Base-by-base conservation (phyloP, 106 monocot species). In the Platanthera zijinensis region DNA sequence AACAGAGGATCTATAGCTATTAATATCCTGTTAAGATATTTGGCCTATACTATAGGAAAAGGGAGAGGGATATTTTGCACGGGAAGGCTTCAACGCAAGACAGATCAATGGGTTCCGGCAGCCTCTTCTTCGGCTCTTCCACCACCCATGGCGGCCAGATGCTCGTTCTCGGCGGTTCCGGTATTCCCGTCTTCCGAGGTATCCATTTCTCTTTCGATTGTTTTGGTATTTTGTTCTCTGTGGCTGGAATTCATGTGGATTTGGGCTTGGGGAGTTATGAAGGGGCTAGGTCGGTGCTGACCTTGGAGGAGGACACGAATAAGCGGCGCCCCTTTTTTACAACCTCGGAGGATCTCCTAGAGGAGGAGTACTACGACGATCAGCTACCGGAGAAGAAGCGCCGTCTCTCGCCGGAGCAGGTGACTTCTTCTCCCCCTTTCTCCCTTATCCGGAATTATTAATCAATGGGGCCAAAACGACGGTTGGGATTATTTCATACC, bases 351-450 rank as follows among this genome's bases (percentile, higher is more conserved):
- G 89, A 92, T 50, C 78, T 88, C 17, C 66, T 85, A 22, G 95
- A 95, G 12, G 95, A 95, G 45, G 93, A 90, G 76, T 90, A 95
- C 88, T 95, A 92, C 82, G 92, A 95, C 71, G 95, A 95, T 77
- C 90, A 95, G 80, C 77, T 83, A 6, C 86, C 89, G 39, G 95
- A 95, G 79, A 95, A 92, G 81, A 95, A 95, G 83, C 92, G 95
- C 69, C 95, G 95, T 81, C 95, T 95, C 69, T 90, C 90, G 25
- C 75, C 92, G 3, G 92, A 95, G 74, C 95, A 95, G 88, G 95
- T 95, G 74, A 54, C 10, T 15, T 72, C 72, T 14, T 70, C 47
- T 47, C 28, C 48, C 4, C 48, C 48, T 32, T 32, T 32, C 32
- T 32, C 32, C 32, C 32, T 32, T 32, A 32, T 32, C 32, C 8